Conservation (phyloP, 371 early-diverging fungal genomes). For the Dichotomocladium elegans region DNA sequence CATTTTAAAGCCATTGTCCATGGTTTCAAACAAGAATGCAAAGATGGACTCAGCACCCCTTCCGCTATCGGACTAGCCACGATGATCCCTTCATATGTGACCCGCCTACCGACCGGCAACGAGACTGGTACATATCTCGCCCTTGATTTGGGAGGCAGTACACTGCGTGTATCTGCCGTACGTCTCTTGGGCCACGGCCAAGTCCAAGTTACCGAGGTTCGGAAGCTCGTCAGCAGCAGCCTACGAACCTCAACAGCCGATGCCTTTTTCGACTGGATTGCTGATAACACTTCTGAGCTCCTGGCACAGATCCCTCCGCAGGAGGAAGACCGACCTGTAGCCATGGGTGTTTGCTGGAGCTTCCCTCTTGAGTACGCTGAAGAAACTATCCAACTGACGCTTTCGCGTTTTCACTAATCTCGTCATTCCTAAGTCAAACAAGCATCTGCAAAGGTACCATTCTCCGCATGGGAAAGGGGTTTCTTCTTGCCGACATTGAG, state of each 20-base stretch:
- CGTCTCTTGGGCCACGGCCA: constrained; percentile 66
- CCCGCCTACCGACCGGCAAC: constrained; percentile 69
- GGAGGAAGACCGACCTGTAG: constrained; percentile 20
- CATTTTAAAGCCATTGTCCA: constrained; percentile 48
- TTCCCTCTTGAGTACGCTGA: constrained; percentile 45
- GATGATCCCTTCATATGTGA: constrained; percentile 83
- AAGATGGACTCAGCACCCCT: constrained; percentile 36
- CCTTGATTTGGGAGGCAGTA: constrained; percentile 90
- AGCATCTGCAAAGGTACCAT: constrained; percentile 68
- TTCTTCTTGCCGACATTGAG: constrained; percentile 66
- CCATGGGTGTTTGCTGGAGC: constrained; percentile 46
- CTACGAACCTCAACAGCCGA: constrained; percentile 60
- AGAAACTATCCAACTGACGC: not conserved
- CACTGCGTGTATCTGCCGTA: constrained; percentile 79
- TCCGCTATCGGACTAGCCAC: constrained; percentile 46
- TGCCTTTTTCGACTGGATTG: constrained; percentile 86
- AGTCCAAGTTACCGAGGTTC: constrained; percentile 63
- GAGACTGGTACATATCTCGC: constrained; percentile 83
- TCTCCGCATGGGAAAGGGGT: constrained; percentile 91
- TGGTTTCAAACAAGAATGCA: constrained; percentile 46
- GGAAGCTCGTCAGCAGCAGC: constrained; percentile 57
- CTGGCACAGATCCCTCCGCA: constrained; percentile 12
- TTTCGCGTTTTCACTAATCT: not conserved
- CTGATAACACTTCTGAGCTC: constrained; percentile 48
- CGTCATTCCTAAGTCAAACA: constrained; percentile 53